Conservation (phyloP, 768 basidiomycete species). For the Boletus fagicola region DNA sequence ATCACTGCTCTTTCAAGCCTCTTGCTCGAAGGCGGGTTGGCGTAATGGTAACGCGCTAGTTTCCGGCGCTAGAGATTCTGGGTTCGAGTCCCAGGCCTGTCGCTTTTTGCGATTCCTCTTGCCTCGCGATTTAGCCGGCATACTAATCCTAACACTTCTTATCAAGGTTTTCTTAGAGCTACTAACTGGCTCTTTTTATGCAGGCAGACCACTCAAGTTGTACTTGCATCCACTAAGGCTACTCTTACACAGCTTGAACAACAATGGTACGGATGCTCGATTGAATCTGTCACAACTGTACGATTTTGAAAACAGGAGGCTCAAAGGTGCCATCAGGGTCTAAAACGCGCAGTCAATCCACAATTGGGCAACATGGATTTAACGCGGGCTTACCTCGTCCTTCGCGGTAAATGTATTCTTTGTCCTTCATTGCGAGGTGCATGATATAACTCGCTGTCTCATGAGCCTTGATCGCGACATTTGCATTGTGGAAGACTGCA, state of each 20-base stretch:
- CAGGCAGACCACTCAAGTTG: neutral
- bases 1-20: too few species aligned
- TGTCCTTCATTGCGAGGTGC: slow-evolving; percentile 61
- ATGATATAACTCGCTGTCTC: slow-evolving; percentile 53
- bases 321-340: slow-evolving; percentile 42
- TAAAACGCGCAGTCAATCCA: slow-evolving; percentile 7
- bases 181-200: neutral
- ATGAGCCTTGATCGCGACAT: slow-evolving; percentile 58
- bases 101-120: slow-evolving; percentile 32
- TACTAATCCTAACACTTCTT: too few species aligned
- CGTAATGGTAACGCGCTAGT: slow-evolving; percentile 67
- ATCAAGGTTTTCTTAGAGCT: too few species aligned
- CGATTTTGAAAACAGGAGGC: slow-evolving; percentile 41
- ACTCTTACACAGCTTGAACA: slow-evolving; percentile 6
- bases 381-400: slow-evolving; percentile 48
- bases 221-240: neutral
- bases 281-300: neutral
- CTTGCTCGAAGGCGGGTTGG: slow-evolving; percentile 44
- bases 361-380: too few species aligned
- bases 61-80: slow-evolving; percentile 64
- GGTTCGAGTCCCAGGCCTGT: slow-evolving; percentile 64
- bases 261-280: neutral
- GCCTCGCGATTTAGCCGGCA: neutral
- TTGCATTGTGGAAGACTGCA: slow-evolving; percentile 49
- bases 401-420: slow-evolving; percentile 56